Evolutionary conservation across 352 stramenopile genomes (phyloP).

Genomic region (Pythium brachiatum): DNA sequence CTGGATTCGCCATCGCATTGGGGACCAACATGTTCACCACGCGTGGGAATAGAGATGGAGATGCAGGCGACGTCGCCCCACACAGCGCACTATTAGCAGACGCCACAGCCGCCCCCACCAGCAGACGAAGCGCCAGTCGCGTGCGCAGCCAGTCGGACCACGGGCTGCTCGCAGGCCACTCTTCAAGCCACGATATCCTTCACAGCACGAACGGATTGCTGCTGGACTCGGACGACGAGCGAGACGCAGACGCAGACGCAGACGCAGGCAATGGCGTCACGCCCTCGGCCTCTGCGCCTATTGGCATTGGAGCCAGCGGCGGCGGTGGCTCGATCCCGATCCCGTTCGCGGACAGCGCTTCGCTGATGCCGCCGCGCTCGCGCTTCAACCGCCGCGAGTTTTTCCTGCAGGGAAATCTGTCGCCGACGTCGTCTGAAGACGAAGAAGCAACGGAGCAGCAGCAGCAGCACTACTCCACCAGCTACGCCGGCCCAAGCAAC

Average conservation of each 20-base stretch:
- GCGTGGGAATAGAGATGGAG: constrained; percentile 1
- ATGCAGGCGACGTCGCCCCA: not conserved
- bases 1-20: not conserved
- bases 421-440: constrained; percentile 24
- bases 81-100: not conserved
- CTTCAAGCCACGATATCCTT: not conserved
- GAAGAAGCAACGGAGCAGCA: constrained; percentile 23
- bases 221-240: constrained; percentile 21
- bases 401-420: constrained; percentile 20
- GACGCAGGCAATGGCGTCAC: not conserved
- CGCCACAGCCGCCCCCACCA: not conserved
- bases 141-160: constrained; percentile 29
- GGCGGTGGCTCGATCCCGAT: constrained; percentile 4
- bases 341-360: constrained; percentile 5
- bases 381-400: constrained; percentile 22
- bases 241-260: not conserved
- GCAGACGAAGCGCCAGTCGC: constrained; percentile 4
- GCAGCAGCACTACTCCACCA: constrained; percentile 26
- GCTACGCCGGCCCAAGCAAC: constrained; percentile 26
- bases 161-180: not conserved
- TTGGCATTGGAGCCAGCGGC: constrained; percentile 1
- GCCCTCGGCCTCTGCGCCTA: constrained; percentile 3
- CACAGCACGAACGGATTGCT: constrained; percentile 1
- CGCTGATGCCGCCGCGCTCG: constrained; percentile 12
- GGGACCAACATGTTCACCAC: constrained; percentile 20